Evolutionary conservation across 106 monocot genomes (phyloP).

Genomic region (Posidonia australis): DNA sequence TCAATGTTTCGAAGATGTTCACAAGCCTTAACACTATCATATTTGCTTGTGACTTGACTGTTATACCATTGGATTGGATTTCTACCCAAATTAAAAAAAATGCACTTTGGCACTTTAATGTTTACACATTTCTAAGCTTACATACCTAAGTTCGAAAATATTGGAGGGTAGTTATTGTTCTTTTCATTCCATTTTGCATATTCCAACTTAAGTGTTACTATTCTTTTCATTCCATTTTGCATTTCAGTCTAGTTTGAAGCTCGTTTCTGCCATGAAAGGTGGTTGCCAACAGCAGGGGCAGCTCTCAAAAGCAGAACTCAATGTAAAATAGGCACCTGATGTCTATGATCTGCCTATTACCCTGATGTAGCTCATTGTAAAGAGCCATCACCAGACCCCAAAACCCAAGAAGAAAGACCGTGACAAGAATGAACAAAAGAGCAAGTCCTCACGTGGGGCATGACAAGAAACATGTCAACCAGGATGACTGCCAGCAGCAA

Average conservation of each 20-base stretch:
- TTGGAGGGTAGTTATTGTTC: too few relatives aligned
- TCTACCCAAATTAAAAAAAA: too few relatives aligned
- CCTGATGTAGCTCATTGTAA: conserved; percentile 44
- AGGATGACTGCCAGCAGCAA: not conserved
- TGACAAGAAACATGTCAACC: conserved; percentile 19
- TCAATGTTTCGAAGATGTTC: too few relatives aligned
- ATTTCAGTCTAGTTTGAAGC: conserved; percentile 28
- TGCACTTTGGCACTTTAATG: too few relatives aligned
- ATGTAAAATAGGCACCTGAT: conserved; percentile 73
- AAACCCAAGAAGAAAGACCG: conserved; percentile 44
- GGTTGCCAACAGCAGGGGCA: conserved; percentile 37
- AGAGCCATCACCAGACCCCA: conserved; percentile 18
- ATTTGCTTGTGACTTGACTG: too few relatives aligned
- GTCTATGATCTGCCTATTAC: conserved; percentile 76
- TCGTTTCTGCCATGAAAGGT: conserved; percentile 71
- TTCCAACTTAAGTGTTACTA: too few relatives aligned
- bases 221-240: not conserved
- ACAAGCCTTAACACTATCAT: too few relatives aligned
- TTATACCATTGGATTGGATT: too few relatives aligned
- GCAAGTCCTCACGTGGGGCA: conserved; percentile 19
- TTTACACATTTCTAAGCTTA: too few relatives aligned
- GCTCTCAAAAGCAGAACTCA: conserved; percentile 13
- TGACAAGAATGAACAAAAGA: conserved; percentile 37
- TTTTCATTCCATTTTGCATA: too few relatives aligned
- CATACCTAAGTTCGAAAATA: too few relatives aligned